These are phyloP conservation scores for Yamadazyma triangularis DNA, from an alignment of 1,139 yeast genomes.

Conservation along the genomic window DNA sequence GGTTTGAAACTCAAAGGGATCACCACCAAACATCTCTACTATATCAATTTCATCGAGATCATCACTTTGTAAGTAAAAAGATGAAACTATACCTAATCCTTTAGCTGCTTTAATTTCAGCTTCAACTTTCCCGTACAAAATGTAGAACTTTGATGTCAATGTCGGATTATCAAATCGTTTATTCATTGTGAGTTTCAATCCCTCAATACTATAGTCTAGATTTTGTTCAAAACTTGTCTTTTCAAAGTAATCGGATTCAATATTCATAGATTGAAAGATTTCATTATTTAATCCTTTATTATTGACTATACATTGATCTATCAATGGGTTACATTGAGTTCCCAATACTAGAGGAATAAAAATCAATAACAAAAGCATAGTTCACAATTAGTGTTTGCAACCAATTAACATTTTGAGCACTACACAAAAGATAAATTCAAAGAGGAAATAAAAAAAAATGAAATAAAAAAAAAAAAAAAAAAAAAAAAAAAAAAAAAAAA, in stretches of 20 bases:
- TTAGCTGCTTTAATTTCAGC: conserved; percentile 33
- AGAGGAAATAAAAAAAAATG: too few relatives aligned
- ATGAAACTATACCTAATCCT: conserved; percentile 42
- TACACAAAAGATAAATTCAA: too few relatives aligned
- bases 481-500: too few relatives aligned
- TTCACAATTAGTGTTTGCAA: too few relatives aligned
- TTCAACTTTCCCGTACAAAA: conserved; percentile 40
- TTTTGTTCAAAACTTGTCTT: conserved; percentile 14
- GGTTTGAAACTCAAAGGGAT: conserved; percentile 30
- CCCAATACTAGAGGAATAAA: too few relatives aligned
- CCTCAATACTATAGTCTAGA: conserved; percentile 29
- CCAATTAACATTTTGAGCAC: too few relatives aligned
- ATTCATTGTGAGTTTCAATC: conserved; percentile 27
- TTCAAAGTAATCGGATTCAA: conserved; percentile 35
- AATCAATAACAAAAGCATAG: too few relatives aligned
- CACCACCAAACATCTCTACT: conserved; percentile 41
- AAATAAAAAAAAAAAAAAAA: too few relatives aligned
- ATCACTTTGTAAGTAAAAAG: conserved; percentile 43
- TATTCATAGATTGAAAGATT: too few relatives aligned
- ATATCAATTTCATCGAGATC: conserved; percentile 47
- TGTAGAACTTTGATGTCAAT: conserved; percentile 30
- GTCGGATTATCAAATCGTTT: conserved; percentile 38
- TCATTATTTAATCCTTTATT: conserved; percentile 18
- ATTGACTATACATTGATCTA: conserved; percentile 19
- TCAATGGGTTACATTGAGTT: conserved; percentile 24